A percentile compares a stretch with the other conserved stretches of the same genome.
phyloP scores from a whole-genome alignment of 345 rosid genomes.

The Conringia planisiliqua region DNA sequence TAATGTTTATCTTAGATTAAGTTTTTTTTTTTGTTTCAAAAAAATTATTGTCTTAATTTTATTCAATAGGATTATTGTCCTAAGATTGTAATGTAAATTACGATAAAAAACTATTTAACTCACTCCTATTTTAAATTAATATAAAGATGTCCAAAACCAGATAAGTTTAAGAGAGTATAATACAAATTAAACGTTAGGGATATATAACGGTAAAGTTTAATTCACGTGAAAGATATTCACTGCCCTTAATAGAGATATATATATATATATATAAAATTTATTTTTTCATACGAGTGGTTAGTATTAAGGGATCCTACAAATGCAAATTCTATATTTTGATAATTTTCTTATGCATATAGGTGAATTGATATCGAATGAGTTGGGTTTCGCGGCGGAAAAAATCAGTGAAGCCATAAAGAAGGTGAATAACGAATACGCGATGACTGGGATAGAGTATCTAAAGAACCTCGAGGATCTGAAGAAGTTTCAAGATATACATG shows the following conservation, averaged over 20 bases:
- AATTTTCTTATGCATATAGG: constrained; percentile 16
- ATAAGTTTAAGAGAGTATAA: neutral
- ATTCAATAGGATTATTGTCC: too few relatives aligned
- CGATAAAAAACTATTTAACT: neutral
- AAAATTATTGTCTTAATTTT: too few relatives aligned
- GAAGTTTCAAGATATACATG: constrained; percentile 50
- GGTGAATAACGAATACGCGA: constrained; percentile 40
- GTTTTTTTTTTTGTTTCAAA: neutral
- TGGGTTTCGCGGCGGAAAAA: constrained; percentile 38
- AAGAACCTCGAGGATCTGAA: constrained; percentile 43
- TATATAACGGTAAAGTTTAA: neutral
- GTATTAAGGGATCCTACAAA: neutral
- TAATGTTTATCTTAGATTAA: too few relatives aligned
- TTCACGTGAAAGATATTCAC: neutral
- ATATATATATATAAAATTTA: too few relatives aligned
- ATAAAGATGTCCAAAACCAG: neutral
- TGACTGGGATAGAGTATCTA: constrained; percentile 40
- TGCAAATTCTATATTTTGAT: neutral
- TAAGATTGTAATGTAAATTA: neutral
- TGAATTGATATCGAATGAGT: constrained; percentile 39
- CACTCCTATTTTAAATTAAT: neutral
- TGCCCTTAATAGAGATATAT: too few relatives aligned
- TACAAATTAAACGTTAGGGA: neutral
- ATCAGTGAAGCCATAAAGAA: constrained; percentile 43
- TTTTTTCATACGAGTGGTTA: neutral